A percentile compares a stretch with the other conserved stretches of the same genome.
phyloP scores from a whole-genome alignment of 2,329 filamentous ascomycete genomes.

The Clarireedia sp. region DNA sequence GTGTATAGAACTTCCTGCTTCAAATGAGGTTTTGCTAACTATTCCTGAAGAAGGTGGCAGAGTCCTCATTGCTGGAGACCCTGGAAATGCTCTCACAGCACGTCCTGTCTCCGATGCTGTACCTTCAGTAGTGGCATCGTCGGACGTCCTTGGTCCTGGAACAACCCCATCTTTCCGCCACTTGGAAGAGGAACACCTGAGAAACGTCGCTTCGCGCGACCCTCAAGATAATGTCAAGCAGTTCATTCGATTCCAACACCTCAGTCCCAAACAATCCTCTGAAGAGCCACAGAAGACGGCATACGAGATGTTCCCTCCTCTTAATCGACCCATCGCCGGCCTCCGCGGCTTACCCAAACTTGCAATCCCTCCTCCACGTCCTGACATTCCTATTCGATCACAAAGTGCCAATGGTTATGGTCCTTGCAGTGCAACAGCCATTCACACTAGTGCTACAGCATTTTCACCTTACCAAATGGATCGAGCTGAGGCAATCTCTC shows the following conservation, averaged over 20 bases:
- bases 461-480: slow-evolving; percentile 48
- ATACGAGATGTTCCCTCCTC: slow-evolving; percentile 52
- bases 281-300: slow-evolving; percentile 63
- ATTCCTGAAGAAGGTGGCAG: slow-evolving; percentile 46
- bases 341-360: slow-evolving; percentile 55
- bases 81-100: slow-evolving; percentile 64
- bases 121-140: slow-evolving; percentile 83
- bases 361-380: slow-evolving; percentile 42
- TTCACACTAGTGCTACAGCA: slow-evolving; percentile 9
- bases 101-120: slow-evolving; percentile 68
- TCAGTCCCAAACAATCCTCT: slow-evolving; percentile 37
- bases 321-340: slow-evolving; percentile 39
- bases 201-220: slow-evolving; percentile 62
- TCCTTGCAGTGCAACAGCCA: slow-evolving; percentile 9
- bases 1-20: neutral
- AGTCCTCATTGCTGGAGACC: slow-evolving; percentile 70
- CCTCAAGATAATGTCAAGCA: slow-evolving; percentile 90
- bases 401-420: slow-evolving; percentile 22
- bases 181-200: slow-evolving; percentile 67
- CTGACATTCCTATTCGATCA: slow-evolving; percentile 25
- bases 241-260: slow-evolving; percentile 79
- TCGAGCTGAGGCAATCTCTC: slow-evolving; percentile 42
- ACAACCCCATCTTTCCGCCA: slow-evolving; percentile 55
- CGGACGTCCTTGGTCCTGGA: slow-evolving; percentile 74
- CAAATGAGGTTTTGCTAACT: slow-evolving; percentile 1